Conservation (phyloP, 2,329 filamentous ascomycete genomes). For the Xylariaceae sp. region DNA sequence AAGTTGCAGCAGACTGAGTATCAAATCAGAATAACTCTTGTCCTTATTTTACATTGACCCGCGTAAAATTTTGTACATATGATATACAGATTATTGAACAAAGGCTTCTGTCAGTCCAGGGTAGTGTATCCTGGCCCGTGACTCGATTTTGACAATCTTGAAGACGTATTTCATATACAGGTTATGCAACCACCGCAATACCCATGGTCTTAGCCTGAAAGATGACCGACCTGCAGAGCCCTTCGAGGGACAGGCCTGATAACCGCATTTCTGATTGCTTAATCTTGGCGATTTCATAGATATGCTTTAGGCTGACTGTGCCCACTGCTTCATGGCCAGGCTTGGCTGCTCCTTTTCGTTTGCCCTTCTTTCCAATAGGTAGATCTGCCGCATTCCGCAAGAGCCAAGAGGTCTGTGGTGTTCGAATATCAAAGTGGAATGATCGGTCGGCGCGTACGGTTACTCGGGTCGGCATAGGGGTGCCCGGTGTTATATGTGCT, state of each 20-base stretch:
- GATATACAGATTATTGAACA: constrained; percentile 14
- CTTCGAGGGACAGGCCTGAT: constrained; percentile 73
- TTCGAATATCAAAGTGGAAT: constrained; percentile 92
- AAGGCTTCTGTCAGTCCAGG: not conserved
- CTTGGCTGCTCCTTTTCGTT: constrained; percentile 76
- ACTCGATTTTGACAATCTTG: not conserved
- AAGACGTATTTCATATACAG: not conserved
- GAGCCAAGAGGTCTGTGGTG: constrained; percentile 91
- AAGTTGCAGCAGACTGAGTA: not conserved
- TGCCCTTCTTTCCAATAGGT: constrained; percentile 72
- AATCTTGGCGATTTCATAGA: constrained; percentile 97
- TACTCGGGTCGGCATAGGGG: constrained; percentile 87
- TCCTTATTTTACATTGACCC: constrained; percentile 13
- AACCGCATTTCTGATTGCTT: constrained; percentile 81
- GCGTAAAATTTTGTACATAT: constrained; percentile 13
- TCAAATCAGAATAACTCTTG: not conserved
- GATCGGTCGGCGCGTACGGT: constrained; percentile 91
- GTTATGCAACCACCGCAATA: constrained; percentile 66
- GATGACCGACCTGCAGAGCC: constrained; percentile 75
- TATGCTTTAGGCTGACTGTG: constrained; percentile 87
- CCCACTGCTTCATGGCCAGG: constrained; percentile 82
- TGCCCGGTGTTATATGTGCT: constrained; percentile 79
- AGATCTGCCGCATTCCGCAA: constrained; percentile 84
- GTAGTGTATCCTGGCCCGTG: not conserved
- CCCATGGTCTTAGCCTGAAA: constrained; percentile 78